Base-by-base conservation (phyloP, 257 asterid species). In the Linaria vulgaris region DNA sequence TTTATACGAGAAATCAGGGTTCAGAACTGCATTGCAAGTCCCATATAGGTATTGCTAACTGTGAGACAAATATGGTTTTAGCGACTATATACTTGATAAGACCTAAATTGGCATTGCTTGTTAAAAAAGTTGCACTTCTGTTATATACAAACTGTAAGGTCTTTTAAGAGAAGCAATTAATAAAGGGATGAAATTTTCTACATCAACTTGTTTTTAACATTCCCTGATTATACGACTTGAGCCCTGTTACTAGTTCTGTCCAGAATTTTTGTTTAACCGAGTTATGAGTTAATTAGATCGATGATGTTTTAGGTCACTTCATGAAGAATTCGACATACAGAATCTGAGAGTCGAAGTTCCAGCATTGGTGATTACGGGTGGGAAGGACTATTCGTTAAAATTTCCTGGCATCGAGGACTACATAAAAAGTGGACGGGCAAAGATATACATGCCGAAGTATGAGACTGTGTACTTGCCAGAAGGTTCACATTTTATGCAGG, bases 401-500 rank as follows among this genome's bases (percentile, higher is more conserved):
- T 80, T 86, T 64, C 87, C 89, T 2, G 91, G 88, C 14, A 44
- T 70, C 9, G 78, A 77, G 19, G 87, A 83, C 10, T 76, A 77
- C 78, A 60, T 81, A 19, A 69, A 63, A 48, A 72, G 73, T 30
- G 85, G 73, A 51, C 37, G 66, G 68, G 75, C 75, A 7, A 79
- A 74, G 72, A 34, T 6, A 0, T 83, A 61, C 16, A 78, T 69
- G 2, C 87, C 84, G 1, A 69, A 79, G 9, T 62, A 67, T 46
- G 82, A 78, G 80, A 78, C 72, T 1, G 69, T 48, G 27, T 60
- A 63, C 49, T 17, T 86, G 43, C 70, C 81, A 0, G 91, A 81
- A 80, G 95, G 91, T 38, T 74, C 73, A 64, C 95, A 84, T 80
- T 86, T 86, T 67, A 71, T 80, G 77, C 95, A 83, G 69, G 95